These are phyloP conservation scores for Leccinellum luteum DNA, from an alignment of 768 basidiomycete genomes.

Conservation along the genomic window DNA sequence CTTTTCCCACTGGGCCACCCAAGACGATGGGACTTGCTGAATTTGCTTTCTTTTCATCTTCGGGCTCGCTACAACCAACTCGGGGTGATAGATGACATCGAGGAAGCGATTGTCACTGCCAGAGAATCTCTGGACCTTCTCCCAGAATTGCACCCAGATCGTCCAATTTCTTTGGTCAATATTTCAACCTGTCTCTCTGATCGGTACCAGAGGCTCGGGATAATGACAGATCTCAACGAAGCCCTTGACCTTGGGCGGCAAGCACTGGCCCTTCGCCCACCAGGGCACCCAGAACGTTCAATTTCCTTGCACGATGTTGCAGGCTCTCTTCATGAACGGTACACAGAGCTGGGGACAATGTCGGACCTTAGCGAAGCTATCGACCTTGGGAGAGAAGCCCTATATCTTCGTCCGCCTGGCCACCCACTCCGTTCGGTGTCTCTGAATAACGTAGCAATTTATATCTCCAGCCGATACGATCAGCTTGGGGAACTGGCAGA, in stretches of 20 bases:
- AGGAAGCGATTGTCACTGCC: background rate
- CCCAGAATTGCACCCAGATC: background rate
- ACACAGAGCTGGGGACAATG: background rate
- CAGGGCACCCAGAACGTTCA: background rate
- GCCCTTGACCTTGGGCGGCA: background rate
- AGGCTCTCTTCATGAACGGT: background rate
- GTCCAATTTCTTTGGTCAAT: background rate
- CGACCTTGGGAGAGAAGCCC: background rate
- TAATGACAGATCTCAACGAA: background rate
- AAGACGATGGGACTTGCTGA: background rate
- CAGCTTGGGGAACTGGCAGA: background rate
- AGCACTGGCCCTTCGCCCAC: background rate
- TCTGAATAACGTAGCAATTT: background rate
- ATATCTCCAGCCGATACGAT: no score
- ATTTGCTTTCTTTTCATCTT: background rate
- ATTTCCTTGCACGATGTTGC: background rate
- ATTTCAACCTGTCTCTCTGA: background rate
- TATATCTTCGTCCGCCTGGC: background rate
- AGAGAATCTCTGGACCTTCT: background rate
- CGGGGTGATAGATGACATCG: background rate
- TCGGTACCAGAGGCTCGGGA: background rate
- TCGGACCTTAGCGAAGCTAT: background rate
- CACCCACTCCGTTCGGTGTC: background rate
- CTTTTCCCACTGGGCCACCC: background rate
- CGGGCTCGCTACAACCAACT: background rate